Conservation (phyloP, 768 basidiomycete species). For the Rhodosporidiobolus odoratus region DNA sequence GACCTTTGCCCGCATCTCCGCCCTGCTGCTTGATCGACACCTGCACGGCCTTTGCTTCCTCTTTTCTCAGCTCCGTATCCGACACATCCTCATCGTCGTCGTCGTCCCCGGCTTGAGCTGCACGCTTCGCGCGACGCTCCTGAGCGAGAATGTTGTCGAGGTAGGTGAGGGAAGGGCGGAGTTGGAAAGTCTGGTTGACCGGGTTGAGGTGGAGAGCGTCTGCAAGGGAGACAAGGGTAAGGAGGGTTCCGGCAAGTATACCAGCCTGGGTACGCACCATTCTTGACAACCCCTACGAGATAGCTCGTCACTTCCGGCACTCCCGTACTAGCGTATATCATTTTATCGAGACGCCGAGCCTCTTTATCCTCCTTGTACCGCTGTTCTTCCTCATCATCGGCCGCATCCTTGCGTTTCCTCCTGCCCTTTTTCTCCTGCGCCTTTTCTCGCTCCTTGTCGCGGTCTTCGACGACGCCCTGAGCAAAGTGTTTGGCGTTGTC, state of each 20-base stretch:
- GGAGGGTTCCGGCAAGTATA: neutral
- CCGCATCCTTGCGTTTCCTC: constrained; percentile 22
- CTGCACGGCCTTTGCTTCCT: constrained; percentile 37
- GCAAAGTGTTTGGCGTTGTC: constrained; percentile 36
- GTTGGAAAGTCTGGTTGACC: constrained; percentile 42
- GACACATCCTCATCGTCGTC: constrained; percentile 38
- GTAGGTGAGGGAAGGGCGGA: constrained; percentile 44
- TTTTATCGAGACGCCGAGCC: constrained; percentile 32
- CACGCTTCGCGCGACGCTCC: constrained; percentile 32
- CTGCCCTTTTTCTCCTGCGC: constrained; percentile 22
- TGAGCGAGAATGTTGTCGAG: constrained; percentile 42
- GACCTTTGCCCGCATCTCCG: constrained; percentile 4
- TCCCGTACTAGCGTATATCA: constrained; percentile 37
- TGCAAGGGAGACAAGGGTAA: constrained; percentile 4
- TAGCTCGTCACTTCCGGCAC: constrained; percentile 45
- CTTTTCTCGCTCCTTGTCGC: constrained; percentile 22
- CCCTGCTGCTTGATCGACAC: constrained; percentile 33
- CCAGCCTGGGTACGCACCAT: constrained; percentile 36
- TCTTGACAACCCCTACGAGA: constrained; percentile 42
- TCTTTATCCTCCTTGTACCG: constrained; percentile 28
- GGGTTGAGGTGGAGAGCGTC: constrained; percentile 45
- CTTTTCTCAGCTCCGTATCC: constrained; percentile 38
- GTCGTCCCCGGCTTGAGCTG: constrained; percentile 25
- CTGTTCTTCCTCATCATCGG: constrained; percentile 22
- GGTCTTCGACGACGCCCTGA: constrained; percentile 30